Evolutionary conservation across 2,329 filamentous ascomycete species (phyloP), one percentile per base, ranked within the genome.

Genomic region (Pyrenophora seminiperda): DNA sequence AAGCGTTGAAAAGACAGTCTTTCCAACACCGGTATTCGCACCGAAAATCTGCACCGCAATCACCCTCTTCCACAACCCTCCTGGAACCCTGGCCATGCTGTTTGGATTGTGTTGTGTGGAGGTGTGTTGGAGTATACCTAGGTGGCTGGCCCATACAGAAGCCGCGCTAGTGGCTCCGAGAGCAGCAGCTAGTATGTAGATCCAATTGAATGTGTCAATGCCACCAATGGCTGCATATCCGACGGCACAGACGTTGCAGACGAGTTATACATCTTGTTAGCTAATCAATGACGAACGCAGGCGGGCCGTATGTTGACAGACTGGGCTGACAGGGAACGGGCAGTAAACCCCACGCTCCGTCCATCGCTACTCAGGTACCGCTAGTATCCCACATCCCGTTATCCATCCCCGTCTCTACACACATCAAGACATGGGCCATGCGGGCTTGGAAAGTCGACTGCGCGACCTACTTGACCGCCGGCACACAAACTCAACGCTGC

Each of bases 21-120:
- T 95, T 57, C 90, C 90, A 19, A 94, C 89, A 58, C 89, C 84
- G 0, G 90, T 94, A 63, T 93, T 94, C 38, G 90, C 88, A 20
- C 90, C 90, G 64, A 89, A 95, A 30, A 95, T 77, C 72, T 94
- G 90, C 61, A 89, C 83, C 10, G 84, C 79, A 53, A 84, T 83
- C 45, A 92, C 77, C 7, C 82, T 83, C 53, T 86, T 84, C 83
- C 86, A 90, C 30, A 91, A 77, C 39, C 84, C 77, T 43, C 84
- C 80, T 39, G 83, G 79, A 42, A 84, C 73, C 19, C 81, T 63
- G 70, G 71, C 76, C 69, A 71, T 71, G 41, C 50, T 63, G 46
- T 24, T 37, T 37, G 19, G 40, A 2, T 30, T 30, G 31, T 46
- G 38, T 19, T 31, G 37, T 20, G 37, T 38, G 22, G 36, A 53